These are phyloP conservation scores for Rosa rugosa DNA, from an alignment of 306 rosid species.

Conservation along the genomic window DNA sequence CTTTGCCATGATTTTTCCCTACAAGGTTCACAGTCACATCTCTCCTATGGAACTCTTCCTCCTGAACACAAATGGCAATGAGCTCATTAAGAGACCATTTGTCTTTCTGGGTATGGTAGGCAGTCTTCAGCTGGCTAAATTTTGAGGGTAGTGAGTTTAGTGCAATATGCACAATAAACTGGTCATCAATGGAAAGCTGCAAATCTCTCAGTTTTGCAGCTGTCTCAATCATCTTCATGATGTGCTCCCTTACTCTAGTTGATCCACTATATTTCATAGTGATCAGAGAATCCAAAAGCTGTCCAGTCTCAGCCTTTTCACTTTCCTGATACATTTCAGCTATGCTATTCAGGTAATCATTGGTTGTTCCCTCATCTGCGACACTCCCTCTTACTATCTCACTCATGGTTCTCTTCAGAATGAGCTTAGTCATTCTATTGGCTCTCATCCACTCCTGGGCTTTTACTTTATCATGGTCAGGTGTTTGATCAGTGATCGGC, in stretches of 20 bases:
- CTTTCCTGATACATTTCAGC: neutral
- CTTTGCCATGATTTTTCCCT: too few relatives aligned
- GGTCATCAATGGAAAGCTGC: neutral
- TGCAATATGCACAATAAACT: neutral
- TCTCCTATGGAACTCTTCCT: neutral
- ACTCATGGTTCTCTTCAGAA: neutral
- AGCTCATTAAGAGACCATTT: neutral
- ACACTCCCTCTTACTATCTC: neutral
- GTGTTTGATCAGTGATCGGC: neutral
- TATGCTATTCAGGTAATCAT: too few relatives aligned
- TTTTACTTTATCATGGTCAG: neutral
- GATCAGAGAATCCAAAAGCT: too few relatives aligned
- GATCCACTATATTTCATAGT: neutral
- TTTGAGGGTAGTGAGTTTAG: neutral
- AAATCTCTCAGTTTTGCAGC: neutral
- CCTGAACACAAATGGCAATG: neutral
- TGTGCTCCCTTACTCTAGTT: neutral
- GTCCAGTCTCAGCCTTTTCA: neutral
- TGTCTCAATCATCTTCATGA: neutral
- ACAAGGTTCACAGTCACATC: neutral
- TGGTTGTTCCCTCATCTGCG: neutral
- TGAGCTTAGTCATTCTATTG: neutral
- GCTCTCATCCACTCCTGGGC: neutral
- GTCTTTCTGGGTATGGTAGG: neutral
- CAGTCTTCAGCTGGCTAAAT: neutral